phyloP scores from a whole-genome alignment of 2,329 filamentous ascomycete species.

The Hysterium pulicare region DNA sequence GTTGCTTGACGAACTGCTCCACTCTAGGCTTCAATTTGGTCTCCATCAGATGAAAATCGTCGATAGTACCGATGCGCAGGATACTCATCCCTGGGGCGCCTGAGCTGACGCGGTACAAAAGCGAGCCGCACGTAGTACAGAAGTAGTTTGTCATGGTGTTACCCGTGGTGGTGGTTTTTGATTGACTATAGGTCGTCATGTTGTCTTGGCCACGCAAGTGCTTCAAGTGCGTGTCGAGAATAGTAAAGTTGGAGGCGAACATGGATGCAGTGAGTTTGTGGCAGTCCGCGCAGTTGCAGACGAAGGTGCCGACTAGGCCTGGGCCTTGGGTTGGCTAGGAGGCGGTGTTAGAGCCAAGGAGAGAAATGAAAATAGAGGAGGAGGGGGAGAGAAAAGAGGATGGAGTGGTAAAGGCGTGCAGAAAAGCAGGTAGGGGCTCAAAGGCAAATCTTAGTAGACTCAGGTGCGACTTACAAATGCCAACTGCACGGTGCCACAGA shows the following conservation, averaged over 20 bases:
- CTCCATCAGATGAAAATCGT: conserved; percentile 59
- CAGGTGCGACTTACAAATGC: conserved; percentile 2
- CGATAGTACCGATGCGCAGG: conserved; percentile 58
- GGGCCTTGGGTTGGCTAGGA: conserved; percentile 44
- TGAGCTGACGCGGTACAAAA: conserved; percentile 54
- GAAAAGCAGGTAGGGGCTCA: no score
- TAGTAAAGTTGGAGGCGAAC: conserved; percentile 57
- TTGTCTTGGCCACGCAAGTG: conserved; percentile 52
- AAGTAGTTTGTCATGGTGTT: conserved; percentile 61
- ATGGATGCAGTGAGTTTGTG: conserved; percentile 60
- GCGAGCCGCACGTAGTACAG: conserved; percentile 56
- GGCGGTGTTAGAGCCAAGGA: background rate
- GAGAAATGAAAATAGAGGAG: background rate
- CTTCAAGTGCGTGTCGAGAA: conserved; percentile 45
- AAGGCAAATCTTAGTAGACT: background rate
- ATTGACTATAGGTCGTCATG: conserved; percentile 47
- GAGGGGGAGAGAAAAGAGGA: background rate
- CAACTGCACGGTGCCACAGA: conserved; percentile 24
- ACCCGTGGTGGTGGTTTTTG: conserved; percentile 37
- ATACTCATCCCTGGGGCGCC: conserved; percentile 48
- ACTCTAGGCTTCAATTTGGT: conserved; percentile 52
- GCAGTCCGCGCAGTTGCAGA: conserved; percentile 62
- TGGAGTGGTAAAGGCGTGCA: no score
- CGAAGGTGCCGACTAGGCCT: conserved; percentile 49
- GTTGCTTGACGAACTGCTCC: conserved; percentile 53